These are phyloP conservation scores for Amphibolis antarctica DNA, from an alignment of 106 monocot species.

Conservation along the genomic window DNA sequence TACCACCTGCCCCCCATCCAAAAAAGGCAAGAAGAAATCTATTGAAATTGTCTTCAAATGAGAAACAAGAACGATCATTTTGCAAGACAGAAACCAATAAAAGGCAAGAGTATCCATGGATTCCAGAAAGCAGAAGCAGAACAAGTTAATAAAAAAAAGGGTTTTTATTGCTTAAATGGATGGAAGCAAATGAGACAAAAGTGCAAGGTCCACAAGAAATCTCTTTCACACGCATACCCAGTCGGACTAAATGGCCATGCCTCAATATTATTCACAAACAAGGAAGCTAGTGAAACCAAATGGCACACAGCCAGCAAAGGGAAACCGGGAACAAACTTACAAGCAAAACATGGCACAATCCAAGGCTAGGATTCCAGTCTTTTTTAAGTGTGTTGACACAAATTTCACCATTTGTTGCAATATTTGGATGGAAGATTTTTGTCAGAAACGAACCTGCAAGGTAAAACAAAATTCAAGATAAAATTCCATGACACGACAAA, in stretches of 20 bases:
- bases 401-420: conserved; percentile 91
- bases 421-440: conserved; percentile 97
- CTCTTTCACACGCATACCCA: too few relatives aligned
- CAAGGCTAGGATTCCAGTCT: conserved; percentile 94
- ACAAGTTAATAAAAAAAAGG: too few relatives aligned
- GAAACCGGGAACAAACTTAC: conserved; percentile 27
- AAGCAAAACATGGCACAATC: conserved; percentile 67
- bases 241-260: too few relatives aligned
- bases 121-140: too few relatives aligned
- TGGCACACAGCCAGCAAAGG: not conserved
- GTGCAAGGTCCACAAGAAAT: too few relatives aligned
- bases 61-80: too few relatives aligned
- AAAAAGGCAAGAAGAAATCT: not conserved
- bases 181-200: too few relatives aligned
- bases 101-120: too few relatives aligned
- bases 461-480: not conserved
- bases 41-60: not conserved
- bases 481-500: not conserved
- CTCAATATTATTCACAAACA: not conserved
- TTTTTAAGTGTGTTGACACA: conserved; percentile 94
- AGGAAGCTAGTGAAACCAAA: not conserved
- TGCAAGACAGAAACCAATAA: too few relatives aligned
- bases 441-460: conserved; percentile 78
- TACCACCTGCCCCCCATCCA: conserved; percentile 44
- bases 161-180: too few relatives aligned